Conservation (phyloP, 2,329 filamentous ascomycete species). For the Trichoderma sp. region DNA sequence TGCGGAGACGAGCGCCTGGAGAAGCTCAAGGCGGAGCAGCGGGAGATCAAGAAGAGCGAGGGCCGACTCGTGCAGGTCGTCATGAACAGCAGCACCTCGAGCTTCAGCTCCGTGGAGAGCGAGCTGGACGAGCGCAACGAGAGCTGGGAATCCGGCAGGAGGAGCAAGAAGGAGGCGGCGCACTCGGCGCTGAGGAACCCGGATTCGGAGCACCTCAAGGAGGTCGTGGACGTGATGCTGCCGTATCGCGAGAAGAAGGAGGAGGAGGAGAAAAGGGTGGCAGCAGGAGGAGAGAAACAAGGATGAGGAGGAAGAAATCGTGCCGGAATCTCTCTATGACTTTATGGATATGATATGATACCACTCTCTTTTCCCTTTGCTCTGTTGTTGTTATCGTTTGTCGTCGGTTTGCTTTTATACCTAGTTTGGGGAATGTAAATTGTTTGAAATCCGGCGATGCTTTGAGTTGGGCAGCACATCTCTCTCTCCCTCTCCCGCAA, state of each 20-base stretch:
- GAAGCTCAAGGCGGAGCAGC: constrained; percentile 75
- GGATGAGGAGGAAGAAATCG: background rate
- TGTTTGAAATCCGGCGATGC: background rate
- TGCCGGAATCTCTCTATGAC: constrained; percentile 6
- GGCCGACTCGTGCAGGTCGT: constrained; percentile 57
- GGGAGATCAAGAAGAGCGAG: constrained; percentile 69
- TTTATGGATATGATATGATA: constrained; percentile 28
- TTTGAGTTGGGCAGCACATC: no score
- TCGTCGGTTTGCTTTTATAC: background rate
- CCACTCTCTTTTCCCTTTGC: constrained; percentile 18
- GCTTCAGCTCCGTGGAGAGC: constrained; percentile 57
- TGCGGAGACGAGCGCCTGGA: constrained; percentile 76
- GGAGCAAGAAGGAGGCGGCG: constrained; percentile 57
- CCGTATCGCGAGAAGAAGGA: constrained; percentile 33
- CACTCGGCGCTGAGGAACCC: constrained; percentile 57
- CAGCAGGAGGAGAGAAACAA: background rate
- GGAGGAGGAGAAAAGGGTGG: background rate
- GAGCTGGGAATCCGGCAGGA: constrained; percentile 44
- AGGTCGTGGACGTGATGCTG: constrained; percentile 37
- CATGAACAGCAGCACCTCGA: constrained; percentile 57
- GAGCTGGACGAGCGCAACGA: constrained; percentile 51
- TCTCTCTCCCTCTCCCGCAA: no score
- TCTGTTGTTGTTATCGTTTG: background rate
- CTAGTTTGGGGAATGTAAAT: constrained; percentile 3
- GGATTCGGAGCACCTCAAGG: constrained; percentile 43